phyloP scores from a whole-genome alignment of 2,329 filamentous ascomycete species.

The Penicillium sp. region DNA sequence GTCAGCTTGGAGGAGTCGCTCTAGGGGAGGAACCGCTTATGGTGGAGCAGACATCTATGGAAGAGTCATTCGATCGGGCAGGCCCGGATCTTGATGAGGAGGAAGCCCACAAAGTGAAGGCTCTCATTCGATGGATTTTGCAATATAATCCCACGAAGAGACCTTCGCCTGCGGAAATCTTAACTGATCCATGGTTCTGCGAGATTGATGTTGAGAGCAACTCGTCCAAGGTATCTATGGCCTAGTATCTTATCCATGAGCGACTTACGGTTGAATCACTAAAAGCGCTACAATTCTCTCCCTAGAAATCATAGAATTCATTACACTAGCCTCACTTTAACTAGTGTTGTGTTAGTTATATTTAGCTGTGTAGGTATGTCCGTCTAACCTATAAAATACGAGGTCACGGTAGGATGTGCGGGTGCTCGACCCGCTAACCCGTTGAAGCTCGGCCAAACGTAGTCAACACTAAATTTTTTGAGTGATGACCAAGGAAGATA shows the following conservation, averaged over 20 bases:
- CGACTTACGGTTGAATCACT: no score
- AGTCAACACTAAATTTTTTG: no score
- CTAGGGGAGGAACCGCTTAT: slow-evolving; percentile 19
- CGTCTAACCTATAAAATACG: no score
- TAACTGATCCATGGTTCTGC: slow-evolving; percentile 27
- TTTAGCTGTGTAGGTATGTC: no score
- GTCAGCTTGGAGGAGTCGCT: slow-evolving; percentile 15
- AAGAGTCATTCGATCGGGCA: slow-evolving; percentile 19
- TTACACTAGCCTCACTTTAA: no score
- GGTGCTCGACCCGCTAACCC: no score
- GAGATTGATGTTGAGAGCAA: slow-evolving; percentile 10
- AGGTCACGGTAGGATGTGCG: no score
- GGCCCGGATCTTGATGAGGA: slow-evolving; percentile 20
- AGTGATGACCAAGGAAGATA: no score
- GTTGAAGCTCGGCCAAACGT: no score
- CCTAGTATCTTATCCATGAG: background rate
- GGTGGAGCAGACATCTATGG: slow-evolving; percentile 17
- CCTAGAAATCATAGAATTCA: no score
- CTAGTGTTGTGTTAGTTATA: no score
- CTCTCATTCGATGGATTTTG: slow-evolving; percentile 24
- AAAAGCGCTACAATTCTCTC: no score
- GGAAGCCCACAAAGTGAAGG: slow-evolving; percentile 21
- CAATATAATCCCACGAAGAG: slow-evolving; percentile 24
- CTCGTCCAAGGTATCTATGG: background rate
- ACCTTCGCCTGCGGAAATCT: slow-evolving; percentile 22